Evolutionary conservation across 805 yeast species (phyloP).

Genomic region (Schwanniomyces sp.): DNA sequence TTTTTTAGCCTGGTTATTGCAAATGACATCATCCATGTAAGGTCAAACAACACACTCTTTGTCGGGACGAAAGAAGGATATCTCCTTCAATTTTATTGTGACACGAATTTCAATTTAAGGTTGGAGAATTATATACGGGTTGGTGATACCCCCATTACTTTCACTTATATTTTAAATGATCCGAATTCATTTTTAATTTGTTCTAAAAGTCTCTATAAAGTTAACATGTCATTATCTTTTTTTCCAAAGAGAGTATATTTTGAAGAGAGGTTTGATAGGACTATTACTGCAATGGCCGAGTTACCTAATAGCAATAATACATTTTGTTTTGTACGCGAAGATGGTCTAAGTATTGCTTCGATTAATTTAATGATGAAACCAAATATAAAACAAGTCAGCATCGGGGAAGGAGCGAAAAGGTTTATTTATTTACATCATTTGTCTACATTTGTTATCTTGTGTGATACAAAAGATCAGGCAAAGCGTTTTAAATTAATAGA

Average conservation of each 20-base stretch:
- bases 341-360: constrained; percentile 32
- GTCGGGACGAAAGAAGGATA: constrained; percentile 37
- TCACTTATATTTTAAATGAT: constrained; percentile 14
- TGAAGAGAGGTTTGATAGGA: constrained; percentile 34
- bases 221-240: constrained; percentile 24
- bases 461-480: constrained; percentile 24
- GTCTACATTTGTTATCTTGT: constrained; percentile 28
- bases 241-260: constrained; percentile 31
- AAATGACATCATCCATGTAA: constrained; percentile 12
- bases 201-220: constrained; percentile 31
- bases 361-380: constrained; percentile 24
- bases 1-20: constrained; percentile 16
- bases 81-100: constrained; percentile 15
- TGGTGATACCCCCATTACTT: constrained; percentile 25
- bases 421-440: constrained; percentile 27
- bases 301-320: constrained; percentile 1
- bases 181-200: constrained; percentile 19
- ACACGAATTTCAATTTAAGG: constrained; percentile 1
- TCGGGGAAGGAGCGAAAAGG: constrained; percentile 34
- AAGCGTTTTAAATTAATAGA: constrained; percentile 33
- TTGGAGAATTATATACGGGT: constrained; percentile 19
- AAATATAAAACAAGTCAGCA: constrained; percentile 23
- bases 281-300: constrained; percentile 16
- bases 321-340: constrained; percentile 26
- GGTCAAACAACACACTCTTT: constrained; percentile 7